Percentiles rank a stretch among this genome's conserved stretches.
These are phyloP conservation scores for Silene latifolia DNA, from an alignment of 148 eudicot genomes.

Conservation along the genomic window DNA sequence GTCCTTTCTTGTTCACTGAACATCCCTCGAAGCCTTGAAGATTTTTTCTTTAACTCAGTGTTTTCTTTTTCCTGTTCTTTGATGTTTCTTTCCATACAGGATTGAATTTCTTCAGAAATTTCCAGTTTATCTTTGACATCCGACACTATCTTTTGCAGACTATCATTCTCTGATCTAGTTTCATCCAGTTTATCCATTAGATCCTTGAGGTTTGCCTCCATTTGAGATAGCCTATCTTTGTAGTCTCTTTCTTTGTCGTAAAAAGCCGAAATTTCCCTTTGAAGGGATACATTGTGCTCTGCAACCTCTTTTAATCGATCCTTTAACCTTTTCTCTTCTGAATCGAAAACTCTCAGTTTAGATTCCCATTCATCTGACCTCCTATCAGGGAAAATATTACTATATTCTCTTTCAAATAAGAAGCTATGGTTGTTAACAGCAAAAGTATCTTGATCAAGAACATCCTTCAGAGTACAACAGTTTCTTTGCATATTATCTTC, in stretches of 20 bases:
- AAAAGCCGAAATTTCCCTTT: constrained; percentile 22
- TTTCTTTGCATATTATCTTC: constrained; percentile 1
- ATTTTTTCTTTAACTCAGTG: constrained; percentile 16
- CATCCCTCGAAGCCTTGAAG: constrained; percentile 26
- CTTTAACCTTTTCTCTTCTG: constrained; percentile 22
- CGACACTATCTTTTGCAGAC: constrained; percentile 21
- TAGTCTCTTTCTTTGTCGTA: constrained; percentile 26
- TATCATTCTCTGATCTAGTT: constrained; percentile 24
- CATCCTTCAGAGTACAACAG: constrained; percentile 14
- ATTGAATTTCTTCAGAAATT: constrained; percentile 20
- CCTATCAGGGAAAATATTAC: constrained; percentile 6
- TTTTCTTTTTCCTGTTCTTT: constrained; percentile 27
- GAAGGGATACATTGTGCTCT: constrained; percentile 26
- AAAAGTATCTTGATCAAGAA: constrained; percentile 4
- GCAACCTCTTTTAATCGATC: constrained; percentile 26
- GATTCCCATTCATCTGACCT: constrained; percentile 23
- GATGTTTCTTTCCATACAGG: constrained; percentile 14
- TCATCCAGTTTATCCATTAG: constrained; percentile 17
- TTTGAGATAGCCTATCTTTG: constrained; percentile 20
- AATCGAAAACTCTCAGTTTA: constrained; percentile 17
- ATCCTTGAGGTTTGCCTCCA: constrained; percentile 21
- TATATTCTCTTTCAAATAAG: constrained; percentile 4
- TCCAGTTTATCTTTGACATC: constrained; percentile 19
- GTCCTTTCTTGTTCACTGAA: constrained; percentile 32
- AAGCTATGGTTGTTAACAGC: background rate